Percentiles rank a stretch among this genome's conserved stretches.
These are phyloP conservation scores for Penicillium sp. DNA, from an alignment of 2,329 filamentous ascomycete genomes.

Conservation along the genomic window DNA sequence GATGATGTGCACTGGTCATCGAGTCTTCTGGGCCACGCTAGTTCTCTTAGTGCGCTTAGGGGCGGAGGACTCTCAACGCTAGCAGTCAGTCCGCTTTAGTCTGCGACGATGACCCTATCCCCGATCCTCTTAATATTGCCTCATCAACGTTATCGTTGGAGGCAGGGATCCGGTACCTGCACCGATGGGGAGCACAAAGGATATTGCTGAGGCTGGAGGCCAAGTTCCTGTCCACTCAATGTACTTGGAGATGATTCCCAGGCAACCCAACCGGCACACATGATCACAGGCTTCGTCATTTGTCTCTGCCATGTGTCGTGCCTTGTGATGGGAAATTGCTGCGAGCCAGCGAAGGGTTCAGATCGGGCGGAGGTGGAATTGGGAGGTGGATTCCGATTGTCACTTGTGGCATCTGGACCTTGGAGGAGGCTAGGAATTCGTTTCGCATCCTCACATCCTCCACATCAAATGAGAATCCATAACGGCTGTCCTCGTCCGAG, in stretches of 20 bases:
- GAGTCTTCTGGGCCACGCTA: constrained; percentile 18
- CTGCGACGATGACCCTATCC: constrained; percentile 2
- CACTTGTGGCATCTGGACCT: constrained; percentile 15
- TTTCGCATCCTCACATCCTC: constrained; percentile 15
- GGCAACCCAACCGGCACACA: background rate
- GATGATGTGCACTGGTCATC: constrained; percentile 30
- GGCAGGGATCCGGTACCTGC: background rate
- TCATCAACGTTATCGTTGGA: constrained; percentile 2
- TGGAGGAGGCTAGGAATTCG: constrained; percentile 7
- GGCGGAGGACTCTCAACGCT: background rate
- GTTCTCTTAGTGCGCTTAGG: constrained; percentile 12
- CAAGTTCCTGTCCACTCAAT: background rate
- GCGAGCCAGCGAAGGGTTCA: constrained; percentile 16
- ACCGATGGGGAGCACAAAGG: background rate
- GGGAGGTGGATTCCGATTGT: background rate
- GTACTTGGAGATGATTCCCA: background rate
- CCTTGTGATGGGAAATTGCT: constrained; percentile 14
- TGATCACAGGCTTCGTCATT: constrained; percentile 5
- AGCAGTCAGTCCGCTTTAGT: constrained; percentile 7
- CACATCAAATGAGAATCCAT: constrained; percentile 19
- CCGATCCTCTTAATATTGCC: constrained; percentile 10
- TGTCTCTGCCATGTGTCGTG: background rate
- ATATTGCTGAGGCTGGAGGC: background rate
- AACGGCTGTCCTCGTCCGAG: constrained; percentile 13
- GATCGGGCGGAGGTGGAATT: constrained; percentile 12